Evolutionary conservation across 768 basidiomycete species (phyloP), one percentile per base, ranked within the genome.

Genomic region (Dioszegia aurantiaca): DNA sequence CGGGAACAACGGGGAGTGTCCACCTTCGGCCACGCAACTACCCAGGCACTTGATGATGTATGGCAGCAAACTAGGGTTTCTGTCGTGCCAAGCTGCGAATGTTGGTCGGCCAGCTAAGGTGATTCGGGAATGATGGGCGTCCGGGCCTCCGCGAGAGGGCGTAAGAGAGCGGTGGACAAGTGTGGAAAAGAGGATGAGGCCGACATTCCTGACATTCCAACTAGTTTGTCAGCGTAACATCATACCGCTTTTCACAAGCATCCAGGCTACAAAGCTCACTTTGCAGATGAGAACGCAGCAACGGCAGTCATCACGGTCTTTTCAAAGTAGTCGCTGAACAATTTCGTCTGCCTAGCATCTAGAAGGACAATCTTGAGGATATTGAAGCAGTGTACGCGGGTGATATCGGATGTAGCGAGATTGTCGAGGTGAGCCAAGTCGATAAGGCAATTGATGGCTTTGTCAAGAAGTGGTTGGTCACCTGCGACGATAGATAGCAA

Each of bases 161-260:
- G 54, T 65, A 4, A 73, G 56, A 41, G 67, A 67, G 12, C 72
- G 67, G 42, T 68, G 60, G 11, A 73, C 63, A 16, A 77, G 56
- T 16, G 70, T 67, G 0, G 75, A 72, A 55, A 75, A 73, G 0
- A 77, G 63, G 43, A 77, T 69, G 11, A 75, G 54, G 12, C 72
- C 75, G 41, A 72, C 73, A 56, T 77, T 77, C 4, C 71, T 47
- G 16, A 77, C 75, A 48, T 73, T 75, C 75, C 75, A 77, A 53
- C 75, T 77, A n/a, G n/a, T n/a, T n/a, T n/a, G n/a, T n/a, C n/a
- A n/a, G n/a, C n/a, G n/a, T n/a, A n/a, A n/a, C n/a, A n/a, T n/a
- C n/a, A n/a, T n/a, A n/a, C n/a, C n/a, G n/a, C n/a, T n/a, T n/a
- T n/a, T n/a, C n/a, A n/a, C n/a, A n/a, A n/a, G n/a, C n/a, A n/a